These are phyloP conservation scores for Colletotrichum acutatum DNA, from an alignment of 2,329 filamentous ascomycete genomes.

Conservation along the genomic window DNA sequence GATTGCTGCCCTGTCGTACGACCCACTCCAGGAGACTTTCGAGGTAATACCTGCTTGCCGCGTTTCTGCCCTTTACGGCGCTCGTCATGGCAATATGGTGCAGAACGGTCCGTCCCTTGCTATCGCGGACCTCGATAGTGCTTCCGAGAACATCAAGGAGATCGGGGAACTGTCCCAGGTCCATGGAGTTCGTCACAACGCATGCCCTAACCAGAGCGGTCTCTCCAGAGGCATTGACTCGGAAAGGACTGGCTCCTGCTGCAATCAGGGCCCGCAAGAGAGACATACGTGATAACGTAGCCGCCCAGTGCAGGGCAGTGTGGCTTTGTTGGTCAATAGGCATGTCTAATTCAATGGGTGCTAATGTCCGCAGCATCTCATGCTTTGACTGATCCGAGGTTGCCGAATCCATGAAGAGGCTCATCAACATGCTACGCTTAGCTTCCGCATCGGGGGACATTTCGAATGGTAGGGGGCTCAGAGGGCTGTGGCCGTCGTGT, in stretches of 20 bases:
- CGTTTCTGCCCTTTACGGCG: conserved; percentile 91
- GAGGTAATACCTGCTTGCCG: conserved; percentile 94
- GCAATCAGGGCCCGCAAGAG: conserved; percentile 84
- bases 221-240: conserved; percentile 90
- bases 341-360: conserved; percentile 85
- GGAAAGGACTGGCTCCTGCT: conserved; percentile 86
- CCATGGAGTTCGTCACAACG: conserved; percentile 92
- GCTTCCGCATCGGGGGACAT: conserved; percentile 75
- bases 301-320: conserved; percentile 95
- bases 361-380: conserved; percentile 80
- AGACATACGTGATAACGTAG: conserved; percentile 87
- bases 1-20: conserved; percentile 81
- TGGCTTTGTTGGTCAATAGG: conserved; percentile 91
- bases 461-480: conserved; percentile 73
- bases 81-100: conserved; percentile 98
- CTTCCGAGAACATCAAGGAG: conserved; percentile 88
- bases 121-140: conserved; percentile 90
- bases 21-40: conserved; percentile 95
- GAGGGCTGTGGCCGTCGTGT: conserved; percentile 64
- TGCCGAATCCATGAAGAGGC: conserved; percentile 81
- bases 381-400: conserved; percentile 78
- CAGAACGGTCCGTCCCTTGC: conserved; percentile 89
- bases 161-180: conserved; percentile 89
- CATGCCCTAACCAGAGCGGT: conserved; percentile 94
- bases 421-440: conserved; percentile 85